These are phyloP conservation scores for Pythium oligandrum DNA, from an alignment of 352 stramenopile species.

Conservation along the genomic window DNA sequence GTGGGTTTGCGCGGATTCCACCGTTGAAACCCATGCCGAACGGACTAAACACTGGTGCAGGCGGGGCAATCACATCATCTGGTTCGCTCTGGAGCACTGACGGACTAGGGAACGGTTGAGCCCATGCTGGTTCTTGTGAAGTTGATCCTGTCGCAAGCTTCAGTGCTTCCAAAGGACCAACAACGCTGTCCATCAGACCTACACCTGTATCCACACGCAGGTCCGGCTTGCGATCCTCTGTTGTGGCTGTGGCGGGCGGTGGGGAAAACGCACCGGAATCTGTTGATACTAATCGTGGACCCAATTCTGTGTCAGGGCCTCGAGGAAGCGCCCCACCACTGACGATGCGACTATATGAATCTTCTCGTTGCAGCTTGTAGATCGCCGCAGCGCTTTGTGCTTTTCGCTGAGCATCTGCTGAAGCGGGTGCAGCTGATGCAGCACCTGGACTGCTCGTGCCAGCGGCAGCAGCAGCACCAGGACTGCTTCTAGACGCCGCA, in stretches of 20 bases:
- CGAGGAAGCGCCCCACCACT: constrained; percentile 6
- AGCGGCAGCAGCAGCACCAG: not conserved
- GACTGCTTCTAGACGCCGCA: constrained; percentile 1
- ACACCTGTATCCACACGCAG: constrained; percentile 44
- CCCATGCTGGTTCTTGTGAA: constrained; percentile 58
- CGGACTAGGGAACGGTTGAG: constrained; percentile 58
- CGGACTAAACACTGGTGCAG: constrained; percentile 47
- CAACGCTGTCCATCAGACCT: constrained; percentile 19
- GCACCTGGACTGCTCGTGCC: constrained; percentile 1
- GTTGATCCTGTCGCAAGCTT: constrained; percentile 65
- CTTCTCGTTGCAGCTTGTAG: constrained; percentile 28
- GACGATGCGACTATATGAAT: constrained; percentile 17
- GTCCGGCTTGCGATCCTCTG: constrained; percentile 24
- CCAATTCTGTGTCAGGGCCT: no score
- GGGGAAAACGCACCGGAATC: no score
- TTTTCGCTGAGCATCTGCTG: constrained; percentile 51
- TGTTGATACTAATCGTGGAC: no score
- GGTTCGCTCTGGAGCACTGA: constrained; percentile 25
- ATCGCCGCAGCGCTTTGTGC: constrained; percentile 72
- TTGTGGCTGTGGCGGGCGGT: no score
- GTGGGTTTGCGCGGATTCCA: constrained; percentile 28
- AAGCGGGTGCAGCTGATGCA: constrained; percentile 6
- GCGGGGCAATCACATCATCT: constrained; percentile 27
- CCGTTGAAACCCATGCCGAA: constrained; percentile 74
- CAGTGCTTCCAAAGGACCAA: constrained; percentile 62